A percentile compares a stretch with the other conserved stretches of the same genome.
phyloP scores from a whole-genome alignment of 176 grass and related monocot species.

The Raddia guianensis region DNA sequence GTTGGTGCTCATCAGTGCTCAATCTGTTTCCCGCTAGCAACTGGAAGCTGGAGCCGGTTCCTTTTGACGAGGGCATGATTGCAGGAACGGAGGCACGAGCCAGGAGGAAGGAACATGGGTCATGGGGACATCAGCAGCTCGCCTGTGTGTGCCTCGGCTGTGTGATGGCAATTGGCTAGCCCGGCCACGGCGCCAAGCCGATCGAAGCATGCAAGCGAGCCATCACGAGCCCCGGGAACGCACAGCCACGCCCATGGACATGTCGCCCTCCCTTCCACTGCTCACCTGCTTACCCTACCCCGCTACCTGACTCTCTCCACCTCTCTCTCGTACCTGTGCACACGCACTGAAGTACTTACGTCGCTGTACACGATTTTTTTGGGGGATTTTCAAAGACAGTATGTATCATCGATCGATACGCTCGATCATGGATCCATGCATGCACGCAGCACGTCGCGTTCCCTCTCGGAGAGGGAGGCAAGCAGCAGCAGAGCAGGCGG shows the following conservation, averaged over 20 bases:
- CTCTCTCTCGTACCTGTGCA: neutral
- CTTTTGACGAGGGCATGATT: slow-evolving; percentile 48
- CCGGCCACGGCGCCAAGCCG: neutral
- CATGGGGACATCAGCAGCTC: slow-evolving; percentile 9
- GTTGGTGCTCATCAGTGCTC: neutral
- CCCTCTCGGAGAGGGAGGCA: no score
- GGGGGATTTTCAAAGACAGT: no score
- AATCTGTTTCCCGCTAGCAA: neutral
- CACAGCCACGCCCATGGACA: neutral
- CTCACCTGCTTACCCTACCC: neutral
- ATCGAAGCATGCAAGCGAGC: slow-evolving; percentile 12
- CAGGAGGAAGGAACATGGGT: neutral
- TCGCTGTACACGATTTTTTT: no score
- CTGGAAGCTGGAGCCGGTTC: slow-evolving; percentile 12
- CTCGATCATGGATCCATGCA: neutral
- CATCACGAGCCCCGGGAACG: slow-evolving; percentile 47
- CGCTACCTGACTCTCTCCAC: neutral
- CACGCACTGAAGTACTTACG: neutral
- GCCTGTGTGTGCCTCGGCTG: slow-evolving; percentile 3
- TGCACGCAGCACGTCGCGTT: no score
- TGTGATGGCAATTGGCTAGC: neutral
- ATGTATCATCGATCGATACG: neutral
- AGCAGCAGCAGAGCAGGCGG: no score
- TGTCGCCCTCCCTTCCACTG: slow-evolving; percentile 5
- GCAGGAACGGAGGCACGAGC: slow-evolving; percentile 36